phyloP scores from a whole-genome alignment of 2,329 filamentous ascomycete genomes.

The Thelonectria olida region DNA sequence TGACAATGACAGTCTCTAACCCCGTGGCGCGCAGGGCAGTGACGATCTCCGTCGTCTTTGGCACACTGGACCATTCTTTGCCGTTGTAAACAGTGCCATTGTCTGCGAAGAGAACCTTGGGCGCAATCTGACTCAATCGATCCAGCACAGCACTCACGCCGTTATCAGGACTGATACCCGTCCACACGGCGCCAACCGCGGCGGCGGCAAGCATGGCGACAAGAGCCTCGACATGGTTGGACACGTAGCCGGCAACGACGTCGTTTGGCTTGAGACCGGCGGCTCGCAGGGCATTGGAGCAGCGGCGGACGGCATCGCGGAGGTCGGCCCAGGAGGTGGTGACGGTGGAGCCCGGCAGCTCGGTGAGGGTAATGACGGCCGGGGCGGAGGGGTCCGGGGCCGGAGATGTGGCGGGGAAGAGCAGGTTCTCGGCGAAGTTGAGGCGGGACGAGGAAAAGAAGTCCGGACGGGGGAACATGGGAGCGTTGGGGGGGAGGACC shows the following conservation, averaged over 20 bases:
- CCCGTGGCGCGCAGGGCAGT: constrained; percentile 66
- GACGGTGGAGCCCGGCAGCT: constrained; percentile 68
- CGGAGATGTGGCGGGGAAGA: constrained; percentile 70
- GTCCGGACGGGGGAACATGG: constrained; percentile 85
- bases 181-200: constrained; percentile 89
- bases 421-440: constrained; percentile 95
- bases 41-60: constrained; percentile 83
- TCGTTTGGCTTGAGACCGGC: constrained; percentile 67
- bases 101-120: constrained; percentile 84
- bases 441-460: constrained; percentile 84
- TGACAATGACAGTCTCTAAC: constrained; percentile 76
- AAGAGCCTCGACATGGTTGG: constrained; percentile 87
- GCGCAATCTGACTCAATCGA: constrained; percentile 84
- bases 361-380: constrained; percentile 84
- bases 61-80: constrained; percentile 81
- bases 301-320: constrained; percentile 78
- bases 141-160: constrained; percentile 92
- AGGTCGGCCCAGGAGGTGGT: constrained; percentile 79
- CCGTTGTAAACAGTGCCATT: constrained; percentile 92
- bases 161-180: constrained; percentile 90
- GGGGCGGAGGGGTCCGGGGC: constrained; percentile 62
- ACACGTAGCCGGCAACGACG: constrained; percentile 79
- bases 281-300: constrained; percentile 74
- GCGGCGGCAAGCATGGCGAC: constrained; percentile 88
- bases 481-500: constrained; percentile 72